Base-by-base conservation (phyloP, 2,329 filamentous ascomycete species). In the Epicoccum sorghinum region DNA sequence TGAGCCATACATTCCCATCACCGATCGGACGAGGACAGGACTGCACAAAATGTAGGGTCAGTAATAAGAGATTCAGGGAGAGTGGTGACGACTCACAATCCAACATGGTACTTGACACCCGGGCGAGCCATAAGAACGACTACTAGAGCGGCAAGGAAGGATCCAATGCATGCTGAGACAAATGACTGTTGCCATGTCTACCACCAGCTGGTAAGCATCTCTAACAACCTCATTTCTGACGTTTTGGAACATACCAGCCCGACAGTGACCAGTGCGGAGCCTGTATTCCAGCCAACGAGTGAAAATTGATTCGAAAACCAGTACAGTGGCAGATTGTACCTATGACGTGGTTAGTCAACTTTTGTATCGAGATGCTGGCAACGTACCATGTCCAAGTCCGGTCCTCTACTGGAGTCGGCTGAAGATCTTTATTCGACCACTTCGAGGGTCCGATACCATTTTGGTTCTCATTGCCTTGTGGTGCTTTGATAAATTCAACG, bases 1-100 rank as follows among this genome's bases (percentile, higher is more conserved):
- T 1, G 73, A 71, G 13, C 75, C 76, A 27, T 70, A 72, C 48
- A 78, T 70, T 13, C 66, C 65, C 61, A 67, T 66, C 9, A 64
- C 59, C 0, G 63, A 61, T 14, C 63, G 63, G 14, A 56, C 52
- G 29, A 53, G 60, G 6, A 57, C 59, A 22, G 47, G 66, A 47
- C 51, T 61, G 35, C 13, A 50, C 14, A 22, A 32, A 50, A 18
- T 18, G 18, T 18, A 3, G 18, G 18, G 18, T 64, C 2, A 57
- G 52, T 9, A 1, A 23, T 3, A 3, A 14, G 10, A 22, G 12
- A 18, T 3, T 12, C 4, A 27, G 6, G 2, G 8, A 8, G 9
- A 0, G 18, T 4, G 7, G 2, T 13, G 5, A 8, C 22, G 2
- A 24, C 37, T 46, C 43, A 61, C 52, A 53, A 66, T 41, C 64